Evolutionary conservation across 352 stramenopile genomes (phyloP), one percentile per base, ranked within the genome.

Genomic region (Phytopythium ostracodes): DNA sequence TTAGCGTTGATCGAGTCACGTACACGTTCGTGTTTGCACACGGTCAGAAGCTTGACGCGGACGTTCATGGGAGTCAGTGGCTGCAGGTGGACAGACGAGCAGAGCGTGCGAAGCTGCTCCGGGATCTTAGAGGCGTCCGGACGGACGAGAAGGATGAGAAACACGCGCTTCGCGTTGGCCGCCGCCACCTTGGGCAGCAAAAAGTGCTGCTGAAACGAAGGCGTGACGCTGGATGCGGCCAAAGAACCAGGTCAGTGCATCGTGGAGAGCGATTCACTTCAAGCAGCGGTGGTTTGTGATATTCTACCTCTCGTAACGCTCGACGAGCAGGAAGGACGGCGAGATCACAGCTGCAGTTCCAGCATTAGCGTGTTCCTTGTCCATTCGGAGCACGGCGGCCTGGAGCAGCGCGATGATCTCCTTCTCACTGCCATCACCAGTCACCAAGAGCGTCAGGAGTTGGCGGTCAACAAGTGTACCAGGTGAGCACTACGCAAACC

Each of bases 181-280:
- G 66, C 59, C 1, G 67, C 62, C 4, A 90, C 56, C 4, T 85
- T 47, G 5, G 84, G 79, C 1, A 87, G 67, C 31, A 93, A 57
- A 20, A 77, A 71, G 40, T 91, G 84, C 54, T 93, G 84, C 61
- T 91, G 80, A 5, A 76, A 60, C n/a, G 74, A 79, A 24, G 76
- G 71, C 10, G 75, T 63, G n/a, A 91, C 53, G 10, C 81, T 92
- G 38, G 6, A 20, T 17, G n/a, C 36, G 2, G 66, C 24, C 2
- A 43, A n/a, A 17, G n/a, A n/a, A 38, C 10, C 4, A 29, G 25
- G 5, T n/a, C 57, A 25, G 50, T 1, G 20, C 18, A 4, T 24
- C 35, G 29, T 22, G 4, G 9, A n/a, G n/a, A 31, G 20, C 25
- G 38, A n/a, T 25, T 25, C 7, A 7, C 25, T 15, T 10, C 10